A percentile compares a stretch with the other conserved stretches of the same genome.
phyloP scores from a whole-genome alignment of 2,329 filamentous ascomycete species.

The Ophiostoma piceae region DNA sequence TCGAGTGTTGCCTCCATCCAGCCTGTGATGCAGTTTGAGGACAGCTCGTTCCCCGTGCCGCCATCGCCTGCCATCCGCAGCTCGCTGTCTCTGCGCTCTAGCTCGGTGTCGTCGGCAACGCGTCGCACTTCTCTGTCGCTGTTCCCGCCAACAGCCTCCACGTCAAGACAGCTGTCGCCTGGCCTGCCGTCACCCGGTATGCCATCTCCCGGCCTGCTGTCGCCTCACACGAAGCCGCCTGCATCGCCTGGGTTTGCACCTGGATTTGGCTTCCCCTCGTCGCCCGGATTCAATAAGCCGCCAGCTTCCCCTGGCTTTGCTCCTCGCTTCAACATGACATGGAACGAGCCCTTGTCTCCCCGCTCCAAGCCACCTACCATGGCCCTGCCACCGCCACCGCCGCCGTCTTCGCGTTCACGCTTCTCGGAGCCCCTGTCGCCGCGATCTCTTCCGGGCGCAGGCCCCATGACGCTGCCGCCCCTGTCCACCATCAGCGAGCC shows the following conservation, averaged over 20 bases:
- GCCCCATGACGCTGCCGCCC: neutral
- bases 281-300: neutral
- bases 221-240: neutral
- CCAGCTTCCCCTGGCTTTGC: conserved; percentile 2
- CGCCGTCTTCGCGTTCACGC: neutral
- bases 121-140: conserved; percentile 11
- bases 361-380: conserved; percentile 16
- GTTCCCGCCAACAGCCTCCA: neutral
- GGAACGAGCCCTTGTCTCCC: conserved; percentile 10
- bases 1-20: conserved; percentile 16
- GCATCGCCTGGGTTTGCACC: neutral
- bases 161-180: neutral
- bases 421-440: conserved; percentile 3
- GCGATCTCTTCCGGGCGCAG: neutral
- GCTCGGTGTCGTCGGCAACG: neutral
- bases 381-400: conserved; percentile 7
- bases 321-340: neutral
- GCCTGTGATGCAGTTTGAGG: conserved; percentile 22
- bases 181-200: conserved; percentile 3
- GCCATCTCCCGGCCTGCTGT: neutral
- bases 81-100: conserved; percentile 11
- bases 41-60: conserved; percentile 19
- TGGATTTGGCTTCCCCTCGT: neutral
- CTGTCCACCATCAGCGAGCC: neutral
- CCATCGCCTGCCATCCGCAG: conserved; percentile 14